Base-by-base conservation (phyloP, 306 rosid genomes). In the Cicer pinnatifidum region DNA sequence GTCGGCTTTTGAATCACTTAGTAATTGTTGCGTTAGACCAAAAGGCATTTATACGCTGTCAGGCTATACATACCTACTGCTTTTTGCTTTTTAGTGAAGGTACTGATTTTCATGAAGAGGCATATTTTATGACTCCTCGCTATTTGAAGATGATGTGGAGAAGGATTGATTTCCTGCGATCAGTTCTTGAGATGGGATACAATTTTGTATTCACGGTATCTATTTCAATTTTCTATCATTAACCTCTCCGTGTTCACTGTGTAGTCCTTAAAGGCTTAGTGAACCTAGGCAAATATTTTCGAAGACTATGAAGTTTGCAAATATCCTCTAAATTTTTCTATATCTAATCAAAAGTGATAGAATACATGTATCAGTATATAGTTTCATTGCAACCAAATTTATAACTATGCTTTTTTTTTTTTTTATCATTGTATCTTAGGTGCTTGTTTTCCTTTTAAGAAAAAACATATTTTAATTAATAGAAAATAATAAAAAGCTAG, bases 61-160 rank as follows among this genome's bases (percentile, higher is more conserved):
- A 85, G 85, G 86, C 56, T 47, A 54, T 88, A 40, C 99, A 94
- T 73, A 67, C 74, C 13, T 82, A 86, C 81, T 91, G 99, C 74
- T 88, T 82, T 86, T 84, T 85, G 76, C 93, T 94, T 67, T 83
- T 76, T 12, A 87, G 74, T 48, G 92, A 89, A 81, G 96, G 80
- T 72, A 81, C 61, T 75, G 95, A 94, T 83, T 91, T 91, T 87
- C 91, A 60, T 82, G 77, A 52, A 61, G 99, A 91, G 82, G 97
- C 99, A 10, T 85, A 76, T 67, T 89, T 94, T 75, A 94, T 94
- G 99, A 88, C 96, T 73, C 90, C 90, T 57, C 84, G 45, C 63
- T 94, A 94, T 86, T 78, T 94, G 95, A 87, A 87, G 84, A 94
- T 94, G 97, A 94, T 94, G 97, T 91, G 97, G 98, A 85, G 82